These are phyloP conservation scores for Hortiboletus flavorubellus DNA, from an alignment of 768 basidiomycete species.

Conservation along the genomic window DNA sequence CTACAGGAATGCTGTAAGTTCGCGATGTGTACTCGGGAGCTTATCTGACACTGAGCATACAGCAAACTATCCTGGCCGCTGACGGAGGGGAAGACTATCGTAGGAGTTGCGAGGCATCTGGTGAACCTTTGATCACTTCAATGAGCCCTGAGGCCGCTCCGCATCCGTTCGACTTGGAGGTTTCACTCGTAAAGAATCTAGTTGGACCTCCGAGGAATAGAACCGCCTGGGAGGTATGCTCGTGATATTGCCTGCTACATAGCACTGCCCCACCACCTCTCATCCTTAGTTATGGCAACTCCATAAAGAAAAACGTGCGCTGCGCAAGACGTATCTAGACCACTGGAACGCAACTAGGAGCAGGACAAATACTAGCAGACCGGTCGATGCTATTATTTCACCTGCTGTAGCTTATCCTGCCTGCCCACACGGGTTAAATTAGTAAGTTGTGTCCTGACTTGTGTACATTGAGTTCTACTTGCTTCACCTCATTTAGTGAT, in stretches of 20 bases:
- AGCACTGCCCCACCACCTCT: background rate
- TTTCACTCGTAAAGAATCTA: constrained; percentile 43
- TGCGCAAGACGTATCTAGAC: constrained; percentile 46
- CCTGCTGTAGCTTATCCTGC: constrained; percentile 43
- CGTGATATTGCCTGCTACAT: background rate
- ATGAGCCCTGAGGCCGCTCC: constrained; percentile 35
- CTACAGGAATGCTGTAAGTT: constrained; percentile 23
- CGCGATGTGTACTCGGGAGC: background rate
- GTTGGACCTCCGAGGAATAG: constrained; percentile 42
- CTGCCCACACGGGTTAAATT: constrained; percentile 43
- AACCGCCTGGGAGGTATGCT: constrained; percentile 42
- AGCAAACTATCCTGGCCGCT: constrained; percentile 38
- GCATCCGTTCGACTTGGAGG: constrained; percentile 38
- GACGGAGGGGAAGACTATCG: constrained; percentile 42
- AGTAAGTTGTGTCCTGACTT: constrained; percentile 25
- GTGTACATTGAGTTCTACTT: constrained; percentile 16
- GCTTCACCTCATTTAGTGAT: constrained; percentile 23
- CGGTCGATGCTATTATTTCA: constrained; percentile 51
- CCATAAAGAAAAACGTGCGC: constrained; percentile 37
- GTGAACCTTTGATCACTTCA: constrained; percentile 41
- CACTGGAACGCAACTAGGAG: constrained; percentile 45
- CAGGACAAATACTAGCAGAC: constrained; percentile 45
- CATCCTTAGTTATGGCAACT: constrained; percentile 42
- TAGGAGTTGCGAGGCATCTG: constrained; percentile 35
- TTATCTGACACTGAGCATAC: constrained; percentile 1